phyloP scores from a whole-genome alignment of 2,329 filamentous ascomycete species.

The Sporothrix globosa region DNA sequence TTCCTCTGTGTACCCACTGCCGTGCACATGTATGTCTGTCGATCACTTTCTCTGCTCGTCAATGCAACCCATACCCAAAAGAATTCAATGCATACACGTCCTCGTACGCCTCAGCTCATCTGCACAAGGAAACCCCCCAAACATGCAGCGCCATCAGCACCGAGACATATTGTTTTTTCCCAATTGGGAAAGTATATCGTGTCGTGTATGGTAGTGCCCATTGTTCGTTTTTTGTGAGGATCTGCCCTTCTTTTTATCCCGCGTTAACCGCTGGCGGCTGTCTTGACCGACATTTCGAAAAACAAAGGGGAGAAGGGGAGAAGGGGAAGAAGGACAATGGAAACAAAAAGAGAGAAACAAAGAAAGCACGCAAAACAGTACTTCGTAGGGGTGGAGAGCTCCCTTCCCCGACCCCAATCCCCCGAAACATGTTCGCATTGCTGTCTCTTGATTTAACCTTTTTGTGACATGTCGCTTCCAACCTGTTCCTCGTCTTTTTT shows the following conservation, averaged over 20 bases:
- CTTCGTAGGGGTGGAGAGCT: too few relatives aligned
- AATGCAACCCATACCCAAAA: neutral
- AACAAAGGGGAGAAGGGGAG: too few relatives aligned
- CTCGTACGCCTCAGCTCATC: neutral
- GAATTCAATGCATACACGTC: neutral
- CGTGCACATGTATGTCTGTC: neutral
- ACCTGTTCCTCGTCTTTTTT: too few relatives aligned
- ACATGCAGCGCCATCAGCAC: conserved; percentile 10
- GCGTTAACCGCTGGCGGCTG: neutral
- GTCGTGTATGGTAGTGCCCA: too few relatives aligned
- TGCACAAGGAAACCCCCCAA: neutral
- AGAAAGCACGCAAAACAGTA: neutral
- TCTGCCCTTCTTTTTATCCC: neutral
- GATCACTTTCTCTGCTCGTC: neutral
- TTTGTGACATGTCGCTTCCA: too few relatives aligned
- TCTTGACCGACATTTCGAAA: conserved; percentile 14
- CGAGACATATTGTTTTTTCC: conserved; percentile 2
- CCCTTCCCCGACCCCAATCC: too few relatives aligned
- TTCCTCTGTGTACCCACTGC: neutral
- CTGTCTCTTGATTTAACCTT: too few relatives aligned
- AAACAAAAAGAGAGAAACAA: neutral
- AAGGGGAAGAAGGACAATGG: neutral
- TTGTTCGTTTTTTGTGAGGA: neutral
- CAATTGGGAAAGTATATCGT: conserved; percentile 3
- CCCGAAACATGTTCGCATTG: too few relatives aligned